phyloP scores from a whole-genome alignment of 192 early-diverging fungal species.

The Chytriomyces confervae region DNA sequence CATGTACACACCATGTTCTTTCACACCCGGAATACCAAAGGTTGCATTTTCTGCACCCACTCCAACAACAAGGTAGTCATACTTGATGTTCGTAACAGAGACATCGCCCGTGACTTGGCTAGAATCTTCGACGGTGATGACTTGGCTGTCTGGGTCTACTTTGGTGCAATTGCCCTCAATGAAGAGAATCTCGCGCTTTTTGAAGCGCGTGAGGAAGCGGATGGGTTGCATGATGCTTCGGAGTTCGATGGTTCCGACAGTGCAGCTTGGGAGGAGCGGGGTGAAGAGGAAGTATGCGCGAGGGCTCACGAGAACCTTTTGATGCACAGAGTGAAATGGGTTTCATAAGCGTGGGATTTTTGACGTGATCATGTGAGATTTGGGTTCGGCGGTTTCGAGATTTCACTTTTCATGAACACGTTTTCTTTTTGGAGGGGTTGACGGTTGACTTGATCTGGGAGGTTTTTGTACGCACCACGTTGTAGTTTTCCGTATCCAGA shows the following conservation, averaged over 20 bases:
- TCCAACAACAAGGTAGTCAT: conserved; percentile 82
- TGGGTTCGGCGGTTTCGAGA: no score
- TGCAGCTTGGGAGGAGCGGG: conserved; percentile 61
- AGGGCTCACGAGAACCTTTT: conserved; percentile 64
- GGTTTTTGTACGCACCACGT: conserved; percentile 53
- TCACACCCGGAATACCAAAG: conserved; percentile 79
- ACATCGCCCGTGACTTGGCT: conserved; percentile 72
- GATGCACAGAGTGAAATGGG: background rate
- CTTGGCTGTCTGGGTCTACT: conserved; percentile 83
- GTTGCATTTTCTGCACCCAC: conserved; percentile 80
- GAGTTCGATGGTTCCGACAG: conserved; percentile 88
- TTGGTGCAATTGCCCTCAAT: conserved; percentile 89
- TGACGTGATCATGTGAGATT: no score
- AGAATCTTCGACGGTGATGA: conserved; percentile 76
- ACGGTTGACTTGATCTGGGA: background rate
- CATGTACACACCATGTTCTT: conserved; percentile 49
- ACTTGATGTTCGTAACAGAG: conserved; percentile 62
- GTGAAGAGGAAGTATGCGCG: conserved; percentile 88
- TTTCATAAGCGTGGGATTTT: background rate
- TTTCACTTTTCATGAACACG: no score
- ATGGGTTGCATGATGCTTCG: conserved; percentile 87
- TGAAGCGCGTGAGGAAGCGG: conserved; percentile 86
- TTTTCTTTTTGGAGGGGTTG: no score
- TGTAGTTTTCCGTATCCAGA: conserved; percentile 79
- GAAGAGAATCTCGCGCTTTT: conserved; percentile 82